Percentiles rank a stretch among this genome's conserved stretches.
Evolutionary conservation across 164 flowering plant species (phyloP).

Genomic region (Tetrastigma voinierianum): DNA sequence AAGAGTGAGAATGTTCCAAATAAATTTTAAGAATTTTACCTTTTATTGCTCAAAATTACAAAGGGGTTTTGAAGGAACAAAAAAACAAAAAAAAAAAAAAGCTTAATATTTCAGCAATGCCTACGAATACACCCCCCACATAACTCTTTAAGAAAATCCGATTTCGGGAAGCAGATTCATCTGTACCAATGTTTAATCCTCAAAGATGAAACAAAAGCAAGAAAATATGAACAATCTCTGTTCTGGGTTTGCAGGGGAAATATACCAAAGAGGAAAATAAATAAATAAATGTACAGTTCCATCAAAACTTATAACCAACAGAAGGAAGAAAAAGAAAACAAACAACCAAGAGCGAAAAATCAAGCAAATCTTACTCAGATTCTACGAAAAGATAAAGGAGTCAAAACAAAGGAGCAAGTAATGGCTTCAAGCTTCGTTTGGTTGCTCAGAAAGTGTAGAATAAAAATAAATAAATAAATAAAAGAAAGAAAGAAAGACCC

Average conservation of each 20-base stretch:
- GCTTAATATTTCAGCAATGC: background rate
- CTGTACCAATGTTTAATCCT: background rate
- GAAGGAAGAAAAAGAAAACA: no score
- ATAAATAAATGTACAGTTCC: no score
- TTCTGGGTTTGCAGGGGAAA: no score
- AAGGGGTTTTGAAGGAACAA: background rate
- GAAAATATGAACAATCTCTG: no score
- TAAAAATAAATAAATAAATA: background rate
- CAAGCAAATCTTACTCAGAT: conserved; percentile 5
- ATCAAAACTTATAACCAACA: no score
- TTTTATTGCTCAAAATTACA: no score
- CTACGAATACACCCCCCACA: background rate
- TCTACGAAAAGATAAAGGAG: conserved; percentile 5
- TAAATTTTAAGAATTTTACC: no score
- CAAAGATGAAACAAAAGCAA: background rate
- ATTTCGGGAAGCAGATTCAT: no score
- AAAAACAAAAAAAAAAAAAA: background rate
- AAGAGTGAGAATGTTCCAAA: no score
- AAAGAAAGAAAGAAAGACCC: background rate
- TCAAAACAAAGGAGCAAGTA: background rate
- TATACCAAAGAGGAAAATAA: no score
- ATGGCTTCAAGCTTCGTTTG: background rate
- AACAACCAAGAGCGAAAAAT: no score
- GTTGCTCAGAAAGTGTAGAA: conserved; percentile 6
- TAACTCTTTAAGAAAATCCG: background rate